Base-by-base conservation (phyloP, 2,329 filamentous ascomycete genomes). In the Sarocladium oryzae region DNA sequence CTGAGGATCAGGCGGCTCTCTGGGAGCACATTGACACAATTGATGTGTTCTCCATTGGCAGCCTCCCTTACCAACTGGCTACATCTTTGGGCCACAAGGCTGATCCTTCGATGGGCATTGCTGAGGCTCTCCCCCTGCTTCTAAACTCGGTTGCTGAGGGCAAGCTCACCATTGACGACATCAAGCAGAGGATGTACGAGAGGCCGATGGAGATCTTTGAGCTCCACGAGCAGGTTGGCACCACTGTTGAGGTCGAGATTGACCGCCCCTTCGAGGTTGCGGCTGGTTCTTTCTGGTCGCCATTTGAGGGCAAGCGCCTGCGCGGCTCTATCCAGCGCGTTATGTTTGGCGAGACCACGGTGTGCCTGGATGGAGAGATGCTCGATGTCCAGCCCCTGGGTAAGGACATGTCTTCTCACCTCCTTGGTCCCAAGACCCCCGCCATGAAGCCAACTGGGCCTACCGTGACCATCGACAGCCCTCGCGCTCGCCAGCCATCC, bases 131-230 rank as follows among this genome's bases (percentile, higher is more conserved):
- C 52, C 87, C 88, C 36, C 74, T 91, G 26, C 77, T 91, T 51
- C 76, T 91, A 60, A 89, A 85, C 15, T 88, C 87, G 49, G 86
- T 90, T 49, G 74, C 82, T 4, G 85, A 90, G 63, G 86, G 86
- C 55, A 84, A 77, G 60, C 68, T 91, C 59, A 88, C 84, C 3
- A 69, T 90, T 32, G 85, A 90, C 28, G 86, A 91, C 62, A 78
- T 91, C 64, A 85, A 81, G 63, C 64, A 70, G 51, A 81, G 85
- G 37, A 76, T 91, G 43, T 86, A 90, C 64, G 84, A 88, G 62
- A 90, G 89, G 64, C 87, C 87, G 2, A 87, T 86, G 71, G 79
- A 80, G 63, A 90, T 91, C 60, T 91, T 91, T 58, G 86, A 91
- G 71, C 78, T 91, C 49, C 87, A 91, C 57, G 87, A 91, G 58